Evolutionary conservation across 768 basidiomycete species (phyloP), one percentile per base, ranked within the genome.

Genomic region (Boletus tomentosulus): DNA sequence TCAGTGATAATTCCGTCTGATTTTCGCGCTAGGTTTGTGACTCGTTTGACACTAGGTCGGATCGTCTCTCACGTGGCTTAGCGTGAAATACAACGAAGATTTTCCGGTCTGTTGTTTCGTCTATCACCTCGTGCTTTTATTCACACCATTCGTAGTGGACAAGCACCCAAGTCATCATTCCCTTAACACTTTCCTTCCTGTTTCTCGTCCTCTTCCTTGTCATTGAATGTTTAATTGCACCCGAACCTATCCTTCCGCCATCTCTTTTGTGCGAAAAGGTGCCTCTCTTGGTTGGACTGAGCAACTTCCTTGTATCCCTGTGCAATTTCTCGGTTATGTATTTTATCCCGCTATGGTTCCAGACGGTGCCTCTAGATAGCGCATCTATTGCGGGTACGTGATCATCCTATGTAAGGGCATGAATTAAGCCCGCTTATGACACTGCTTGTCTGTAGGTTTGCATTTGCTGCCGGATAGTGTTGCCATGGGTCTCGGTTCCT

Each of bases 321-420:
- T 89, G 87, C 66, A 92, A 89, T 63, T 86, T 91, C 46, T 73
- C 83, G 1, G 77, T 89, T 58, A 87, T 80, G 65, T 92, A 87
- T 66, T 89, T 85, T 67, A 79, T 84, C 65, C 89, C 89, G 3
- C 79, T 86, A 65, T 91, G 87, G 86, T 91, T 90, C 65, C 86
- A 91, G 66, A 89, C 85, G 0, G 89, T 91, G 2, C 74, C 80
- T 64, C 63, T 88, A 37, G 80, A 84, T 13, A 85, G 75, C 43
- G 84, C 87, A 22, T 82, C 85, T 10, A 82, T 77, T 6, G 85
- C 85, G 1, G 84, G 84, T 83, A 56, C 9, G 56, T 52, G 6
- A 24, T n/a, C 35, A 30, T 12, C 31, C 33, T 10, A 2, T 19
- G 1, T 19, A 19, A 3, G 9, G 6, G 7, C 7, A 39, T 11